These are phyloP conservation scores for Mycena capillaripes DNA, from an alignment of 768 basidiomycete genomes.

Conservation along the genomic window DNA sequence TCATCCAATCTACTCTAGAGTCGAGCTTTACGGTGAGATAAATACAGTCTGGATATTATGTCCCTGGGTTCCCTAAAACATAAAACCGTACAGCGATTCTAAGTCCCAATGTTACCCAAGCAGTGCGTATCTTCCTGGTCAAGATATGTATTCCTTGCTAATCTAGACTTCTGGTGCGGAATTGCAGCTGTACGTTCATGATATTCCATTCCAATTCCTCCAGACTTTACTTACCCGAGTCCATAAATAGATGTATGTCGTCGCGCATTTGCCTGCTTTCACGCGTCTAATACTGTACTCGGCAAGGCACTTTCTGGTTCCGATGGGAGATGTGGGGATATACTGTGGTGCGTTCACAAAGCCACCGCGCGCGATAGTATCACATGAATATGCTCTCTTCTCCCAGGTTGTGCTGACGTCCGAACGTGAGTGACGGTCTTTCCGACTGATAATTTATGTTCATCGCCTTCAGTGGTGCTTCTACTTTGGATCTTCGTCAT, in stretches of 20 bases:
- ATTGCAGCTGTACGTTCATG: slow-evolving; percentile 3
- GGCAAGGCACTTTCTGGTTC: slow-evolving; percentile 44
- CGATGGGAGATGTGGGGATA: slow-evolving; percentile 46
- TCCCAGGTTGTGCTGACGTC: slow-evolving; percentile 27
- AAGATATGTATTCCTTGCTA: not conserved
- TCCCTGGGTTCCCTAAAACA: not conserved
- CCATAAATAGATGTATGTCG: not conserved
- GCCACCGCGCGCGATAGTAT: slow-evolving; percentile 28
- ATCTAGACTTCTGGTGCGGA: not conserved
- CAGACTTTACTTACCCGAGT: not conserved
- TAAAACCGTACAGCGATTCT: not conserved
- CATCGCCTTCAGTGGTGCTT: slow-evolving; percentile 41
- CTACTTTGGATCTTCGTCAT: slow-evolving; percentile 48
- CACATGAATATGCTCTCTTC: not conserved
- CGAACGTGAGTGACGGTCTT: slow-evolving; percentile 1
- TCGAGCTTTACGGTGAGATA: slow-evolving; percentile 23
- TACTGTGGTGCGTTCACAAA: slow-evolving; percentile 36
- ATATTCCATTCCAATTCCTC: not conserved
- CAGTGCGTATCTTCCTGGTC: not conserved
- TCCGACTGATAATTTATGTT: not conserved
- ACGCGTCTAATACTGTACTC: not conserved
- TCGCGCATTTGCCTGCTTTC: not conserved
- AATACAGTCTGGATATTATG: not conserved
- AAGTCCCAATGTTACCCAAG: slow-evolving; percentile 2
- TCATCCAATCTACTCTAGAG: slow-evolving; percentile 5